Evolutionary conservation across 2,329 filamentous ascomycete genomes (phyloP), one percentile per base, ranked within the genome.

Genomic region (Apiospora pterosperma): DNA sequence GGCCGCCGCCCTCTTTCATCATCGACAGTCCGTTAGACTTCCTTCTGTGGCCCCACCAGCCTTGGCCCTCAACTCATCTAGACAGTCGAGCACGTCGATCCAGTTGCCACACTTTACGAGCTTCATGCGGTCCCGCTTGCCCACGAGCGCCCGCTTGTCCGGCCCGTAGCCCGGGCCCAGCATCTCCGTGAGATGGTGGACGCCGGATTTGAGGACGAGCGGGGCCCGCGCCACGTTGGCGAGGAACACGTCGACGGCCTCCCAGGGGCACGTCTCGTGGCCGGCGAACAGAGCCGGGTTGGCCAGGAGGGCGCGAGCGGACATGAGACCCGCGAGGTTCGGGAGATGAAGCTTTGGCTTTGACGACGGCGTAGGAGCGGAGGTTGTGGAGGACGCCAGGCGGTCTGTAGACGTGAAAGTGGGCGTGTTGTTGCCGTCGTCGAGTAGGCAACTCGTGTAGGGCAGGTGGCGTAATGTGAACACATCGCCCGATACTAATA

Each of bases 101-200:
- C 88, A 86, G 64, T 82, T 82, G 12, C 74, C 76, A 67, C 84
- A 79, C 61, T 76, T 79, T 63, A 83, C 79, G 71, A 90, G 74
- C 36, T 76, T 75, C 19, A 75, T 74, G 66, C 88, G 79, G 73
- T 90, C 86, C 71, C 80, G 82, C 72, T 84, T 88, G n/a, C 71
- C 81, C 66, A 90, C 74, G 71, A 90, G 77, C 5, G 81, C 74
- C 2, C 73, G 74, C 75, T 86, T 86, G 71, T 85, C 79, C 14
- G 80, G 72, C 0, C 83, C 82, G 75, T 87, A 82, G 19, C 85
- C 86, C 5, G 85, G 84, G 1, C 80, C 82, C 68, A 82, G 85
- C 89, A 92, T 92, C 77, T 92, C 88, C 64, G 80, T 82, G 34
- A 92, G 73, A 73, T 92, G 90, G 73, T 92, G 89, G 64, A 88